Conservation (phyloP, 2,329 filamentous ascomycete genomes). For the Gaeumannomyces sp. region DNA sequence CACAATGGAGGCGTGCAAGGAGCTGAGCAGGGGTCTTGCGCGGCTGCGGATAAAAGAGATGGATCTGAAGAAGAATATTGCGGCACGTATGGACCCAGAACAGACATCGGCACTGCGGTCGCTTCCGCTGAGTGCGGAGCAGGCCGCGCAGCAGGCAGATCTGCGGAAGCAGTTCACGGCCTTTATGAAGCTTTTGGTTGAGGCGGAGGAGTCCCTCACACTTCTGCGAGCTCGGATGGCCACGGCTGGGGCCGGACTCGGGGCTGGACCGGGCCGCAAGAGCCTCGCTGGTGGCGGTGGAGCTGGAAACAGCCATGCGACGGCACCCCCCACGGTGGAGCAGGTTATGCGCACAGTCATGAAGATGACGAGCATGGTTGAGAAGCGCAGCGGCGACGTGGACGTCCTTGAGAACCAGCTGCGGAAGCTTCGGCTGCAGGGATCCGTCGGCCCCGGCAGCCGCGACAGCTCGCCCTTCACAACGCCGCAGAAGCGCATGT, state of each 20-base stretch:
- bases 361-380: slow-evolving; percentile 88
- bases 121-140: slow-evolving; percentile 76
- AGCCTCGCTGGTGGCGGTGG: background rate
- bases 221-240: slow-evolving; percentile 75
- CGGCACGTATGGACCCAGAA: slow-evolving; percentile 61
- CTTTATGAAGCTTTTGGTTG: slow-evolving; percentile 67
- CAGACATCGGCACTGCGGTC: slow-evolving; percentile 57
- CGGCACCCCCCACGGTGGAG: slow-evolving; percentile 74
- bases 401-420: slow-evolving; percentile 86
- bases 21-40: slow-evolving; percentile 63
- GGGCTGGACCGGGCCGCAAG: slow-evolving; percentile 28
- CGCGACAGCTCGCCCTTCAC: slow-evolving; percentile 35
- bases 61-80: slow-evolving; percentile 71
- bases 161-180: slow-evolving; percentile 68
- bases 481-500: slow-evolving; percentile 37
- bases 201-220: slow-evolving; percentile 74
- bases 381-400: slow-evolving; percentile 85
- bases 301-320: slow-evolving; percentile 10
- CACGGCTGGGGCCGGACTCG: slow-evolving; percentile 43
- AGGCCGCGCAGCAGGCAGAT: slow-evolving; percentile 76
- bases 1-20: slow-evolving; percentile 62
- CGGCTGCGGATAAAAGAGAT: slow-evolving; percentile 69
- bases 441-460: slow-evolving; percentile 31
- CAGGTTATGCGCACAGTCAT: slow-evolving; percentile 84
- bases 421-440: slow-evolving; percentile 58